These are phyloP conservation scores for Apiotrichum laibachii DNA, from an alignment of 1,284 basidiomycete species.

Conservation along the genomic window DNA sequence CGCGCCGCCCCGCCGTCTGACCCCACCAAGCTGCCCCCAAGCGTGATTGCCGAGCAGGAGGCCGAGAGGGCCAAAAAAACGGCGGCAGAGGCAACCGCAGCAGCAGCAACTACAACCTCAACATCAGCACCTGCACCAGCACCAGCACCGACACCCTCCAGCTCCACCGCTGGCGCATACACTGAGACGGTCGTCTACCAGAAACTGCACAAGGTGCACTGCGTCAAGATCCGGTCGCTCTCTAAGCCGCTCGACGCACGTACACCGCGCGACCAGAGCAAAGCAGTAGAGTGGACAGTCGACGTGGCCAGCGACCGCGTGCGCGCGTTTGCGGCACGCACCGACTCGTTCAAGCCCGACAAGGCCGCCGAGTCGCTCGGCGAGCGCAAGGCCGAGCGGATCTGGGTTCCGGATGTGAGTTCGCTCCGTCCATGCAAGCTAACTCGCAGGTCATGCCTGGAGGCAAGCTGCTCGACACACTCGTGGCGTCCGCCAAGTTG, in stretches of 20 bases:
- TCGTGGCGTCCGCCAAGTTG: conserved; percentile 21
- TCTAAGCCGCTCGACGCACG: conserved; percentile 30
- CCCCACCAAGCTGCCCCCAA: conserved; percentile 21
- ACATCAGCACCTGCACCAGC: background rate
- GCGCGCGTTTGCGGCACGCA: conserved; percentile 19
- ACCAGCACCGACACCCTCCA: background rate
- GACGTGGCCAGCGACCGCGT: conserved; percentile 18
- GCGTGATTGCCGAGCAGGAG: conserved; percentile 9
- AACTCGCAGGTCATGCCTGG: conserved; percentile 26
- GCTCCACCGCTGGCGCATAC: background rate
- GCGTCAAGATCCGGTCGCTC: conserved; percentile 32
- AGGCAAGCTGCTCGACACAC: conserved; percentile 31
- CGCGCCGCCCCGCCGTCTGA: conserved; percentile 23
- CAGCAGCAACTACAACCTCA: background rate
- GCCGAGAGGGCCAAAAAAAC: background rate
- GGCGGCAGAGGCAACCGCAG: background rate
- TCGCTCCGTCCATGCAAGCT: background rate
- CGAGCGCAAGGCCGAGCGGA: conserved; percentile 10
- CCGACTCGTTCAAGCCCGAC: conserved; percentile 16
- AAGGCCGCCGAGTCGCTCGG: conserved; percentile 11
- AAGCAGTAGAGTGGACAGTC: conserved; percentile 38
- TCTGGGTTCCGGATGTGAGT: conserved; percentile 33
- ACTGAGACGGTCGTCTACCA: conserved; percentile 17
- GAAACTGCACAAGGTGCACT: conserved; percentile 40
- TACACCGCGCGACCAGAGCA: conserved; percentile 14